Base-by-base conservation (phyloP, 1,284 basidiomycete genomes). In the Puccinia hordei region DNA sequence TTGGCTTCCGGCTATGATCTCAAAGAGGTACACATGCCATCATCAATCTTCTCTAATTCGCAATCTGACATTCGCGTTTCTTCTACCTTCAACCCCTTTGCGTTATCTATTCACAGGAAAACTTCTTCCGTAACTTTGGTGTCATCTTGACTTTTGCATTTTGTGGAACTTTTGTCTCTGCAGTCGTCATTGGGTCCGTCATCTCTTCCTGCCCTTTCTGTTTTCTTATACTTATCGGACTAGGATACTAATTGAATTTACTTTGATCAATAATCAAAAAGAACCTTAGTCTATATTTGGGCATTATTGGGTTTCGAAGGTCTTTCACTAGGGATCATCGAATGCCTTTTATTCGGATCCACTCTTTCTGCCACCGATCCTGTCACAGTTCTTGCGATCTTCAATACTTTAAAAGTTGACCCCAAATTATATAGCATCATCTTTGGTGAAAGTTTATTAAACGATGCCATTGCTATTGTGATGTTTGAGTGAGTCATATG, bases 401-500 rank as follows among this genome's bases (percentile, higher is more conserved):
- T 99, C 89, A 95, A 98, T 84, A 93, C 96, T 82, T 93, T 97
- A 88, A 97, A 98, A 86, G 96, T 99, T 81, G 96, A 99, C 86
- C 95, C 97, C 0, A 97, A 98, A 86, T 89, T 99, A 5, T 99
- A 99, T 87, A 93, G 91, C 76, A 90, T 99, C 87, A 99, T 99
- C 84, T 99, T 99, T 85, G 97, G 97, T 46, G 96, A 99, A 87
- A 93, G 92, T 85, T 89, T 99, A 82, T 87, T 99, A 82, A 99
- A 99, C 87, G 96, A 99, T 89, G 96, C 96, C 38, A 96, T 99
- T 83, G 95, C 94, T 88, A 99, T 99, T 88, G 96, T 99, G 87
- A 97, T 99, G 93, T 99, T 98, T 87, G 96, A 99, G 93, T 96
- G 85, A 88, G n/a, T n/a, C n/a, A n/a, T n/a, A n/a, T n/a, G n/a